Base-by-base conservation (phyloP, 148 eudicot species). In the Vaccinium myrtillus region DNA sequence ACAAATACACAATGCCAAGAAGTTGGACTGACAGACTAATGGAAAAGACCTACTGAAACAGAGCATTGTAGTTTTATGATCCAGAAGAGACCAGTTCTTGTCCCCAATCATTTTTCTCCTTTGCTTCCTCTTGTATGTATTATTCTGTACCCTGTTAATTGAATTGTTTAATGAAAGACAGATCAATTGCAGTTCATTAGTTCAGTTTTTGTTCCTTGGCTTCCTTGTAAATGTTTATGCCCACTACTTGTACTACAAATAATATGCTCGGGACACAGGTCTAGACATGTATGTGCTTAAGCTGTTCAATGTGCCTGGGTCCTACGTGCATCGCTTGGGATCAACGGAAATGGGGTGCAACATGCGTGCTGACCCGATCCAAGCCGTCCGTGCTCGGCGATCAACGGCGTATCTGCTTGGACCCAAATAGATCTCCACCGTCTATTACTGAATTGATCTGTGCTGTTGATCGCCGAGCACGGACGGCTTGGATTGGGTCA, bases 171-270 rank as follows among this genome's bases (percentile, higher is more conserved):
- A 65, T 8, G 74, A 81, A 65, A 25, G 67, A 14, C 70, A 67
- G 59, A 23, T 49, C 75, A 81, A 46, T 81, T 49, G 83, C 58
- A 8, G 83, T 32, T 79, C 18, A 7, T 32, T 6, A 16, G 6
- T 36, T 4, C 21, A 5, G 49, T 25, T 71, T 78, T 70, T 32
- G 56, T 84, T 65, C 73, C 50, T n/a, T 75, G 25, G 25, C 85
- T 88, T 81, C 77, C 87, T 51, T 75, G 8, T 74, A 75, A 75
- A 67, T 80, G 73, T 43, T 19, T 75, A 18, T 46, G 8, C 15
- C 43, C 30, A 70, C 69, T 5, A 56, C 59, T 56, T 18, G 19
- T 59, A 59, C 65, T 59, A 21, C 65, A 21, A 59, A 21, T 8
- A 61, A 61, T 21, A 7, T 61, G 27, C 7, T 61, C 4, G 0